These are phyloP conservation scores for Amylostereum areolatum DNA, from an alignment of 1,284 basidiomycete species.

Conservation along the genomic window DNA sequence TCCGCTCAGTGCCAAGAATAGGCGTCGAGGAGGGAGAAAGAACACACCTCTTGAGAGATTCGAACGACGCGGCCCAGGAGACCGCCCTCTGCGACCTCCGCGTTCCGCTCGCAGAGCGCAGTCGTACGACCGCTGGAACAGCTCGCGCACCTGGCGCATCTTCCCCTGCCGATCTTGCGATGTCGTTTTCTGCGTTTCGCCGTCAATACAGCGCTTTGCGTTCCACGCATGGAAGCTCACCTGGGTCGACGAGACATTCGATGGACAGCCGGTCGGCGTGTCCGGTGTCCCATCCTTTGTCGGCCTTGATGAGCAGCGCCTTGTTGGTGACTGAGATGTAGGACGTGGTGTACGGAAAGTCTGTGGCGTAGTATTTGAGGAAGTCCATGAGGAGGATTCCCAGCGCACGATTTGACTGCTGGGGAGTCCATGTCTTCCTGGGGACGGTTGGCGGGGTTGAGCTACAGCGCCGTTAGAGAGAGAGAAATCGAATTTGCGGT, in stretches of 20 bases:
- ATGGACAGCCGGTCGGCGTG: slow-evolving; percentile 29
- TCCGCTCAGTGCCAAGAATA: too few species aligned
- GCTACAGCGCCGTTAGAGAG: slow-evolving; percentile 17
- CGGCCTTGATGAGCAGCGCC: slow-evolving; percentile 29
- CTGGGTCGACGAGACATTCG: slow-evolving; percentile 37
- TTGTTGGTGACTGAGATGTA: slow-evolving; percentile 35
- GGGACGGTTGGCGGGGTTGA: slow-evolving; percentile 33
- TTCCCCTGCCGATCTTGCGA: slow-evolving; percentile 31
- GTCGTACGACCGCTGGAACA: slow-evolving; percentile 29
- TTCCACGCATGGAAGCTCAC: slow-evolving; percentile 12
- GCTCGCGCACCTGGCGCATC: slow-evolving; percentile 24
- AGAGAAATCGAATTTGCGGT: not conserved
- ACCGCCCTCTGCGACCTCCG: slow-evolving; percentile 11
- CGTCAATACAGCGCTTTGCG: not conserved
- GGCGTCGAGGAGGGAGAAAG: not conserved
- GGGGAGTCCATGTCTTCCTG: slow-evolving; percentile 30
- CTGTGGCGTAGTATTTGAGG: slow-evolving; percentile 37
- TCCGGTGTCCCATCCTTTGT: slow-evolving; percentile 27
- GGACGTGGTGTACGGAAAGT: slow-evolving; percentile 34
- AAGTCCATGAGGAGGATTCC: slow-evolving; percentile 41
- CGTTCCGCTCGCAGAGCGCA: slow-evolving; percentile 13
- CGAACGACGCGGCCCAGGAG: slow-evolving; percentile 20
- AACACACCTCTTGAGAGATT: slow-evolving; percentile 16
- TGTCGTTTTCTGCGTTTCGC: slow-evolving; percentile 27
- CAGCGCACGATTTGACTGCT: slow-evolving; percentile 31